Base-by-base conservation (phyloP, 2,329 filamentous ascomycete genomes). In the Domatiomyces catenatus region DNA sequence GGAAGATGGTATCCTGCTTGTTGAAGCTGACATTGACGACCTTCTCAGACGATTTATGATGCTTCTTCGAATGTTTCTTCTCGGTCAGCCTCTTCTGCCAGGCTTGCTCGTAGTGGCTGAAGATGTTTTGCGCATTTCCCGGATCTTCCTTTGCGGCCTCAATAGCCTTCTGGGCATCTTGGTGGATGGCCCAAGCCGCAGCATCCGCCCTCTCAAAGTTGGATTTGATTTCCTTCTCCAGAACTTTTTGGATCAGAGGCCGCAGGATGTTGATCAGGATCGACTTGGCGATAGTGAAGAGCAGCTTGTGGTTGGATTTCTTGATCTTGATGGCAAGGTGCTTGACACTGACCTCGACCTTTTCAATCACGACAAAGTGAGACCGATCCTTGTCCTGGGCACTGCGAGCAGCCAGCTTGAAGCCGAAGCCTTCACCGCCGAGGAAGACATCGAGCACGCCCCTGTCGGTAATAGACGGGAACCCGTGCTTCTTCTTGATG, bases 281-380 rank as follows among this genome's bases (percentile, higher is more conserved):
- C 3, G 89, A 86, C 75, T 95, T 95, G 74, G 90, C 83, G 39
- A 95, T 64, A 50, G 72, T 73, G 67, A 96, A 94, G 19, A 96
- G 75, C 10, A 92, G 63, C 77, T 95, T 98, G 77, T 96, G 89
- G 67, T 83, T 93, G 48, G 89, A 95, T 74, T 94, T 80, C 75
- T 89, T 88, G 58, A 98, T 68, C 72, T 94, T 94, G 71, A 98
- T 81, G 59, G 84, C 78, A 52, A 95, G 75, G 62, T 89, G 63
- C 69, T 86, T 84, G 59, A 94, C 79, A 60, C 86, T 81, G 18
- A 94, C 86, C 42, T 84, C 75, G 2, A 94, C 84, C 67, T 84
- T 89, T 63, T 94, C 87, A 54, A 96, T 77, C 77, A 94, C 95
- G 78, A 96, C 90, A 70, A 94, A 92, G 66, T 92, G 81, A 61